Percentiles rank a stretch among this genome's conserved stretches.
These are phyloP conservation scores for Paraphoma chrysanthemicola DNA, from an alignment of 2,329 filamentous ascomycete genomes.

Conservation along the genomic window DNA sequence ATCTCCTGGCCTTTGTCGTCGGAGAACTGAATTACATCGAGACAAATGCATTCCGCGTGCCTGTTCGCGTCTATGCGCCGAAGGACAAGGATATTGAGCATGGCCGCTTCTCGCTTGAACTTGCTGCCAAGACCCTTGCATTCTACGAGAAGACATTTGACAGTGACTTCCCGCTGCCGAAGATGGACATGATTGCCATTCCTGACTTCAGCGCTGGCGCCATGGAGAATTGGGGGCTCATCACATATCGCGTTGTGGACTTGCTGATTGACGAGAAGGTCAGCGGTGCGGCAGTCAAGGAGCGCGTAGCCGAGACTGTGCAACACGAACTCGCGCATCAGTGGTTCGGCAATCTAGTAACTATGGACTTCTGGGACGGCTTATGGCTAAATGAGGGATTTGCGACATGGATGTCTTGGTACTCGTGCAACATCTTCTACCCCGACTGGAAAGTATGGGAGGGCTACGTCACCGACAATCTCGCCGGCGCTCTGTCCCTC, in stretches of 20 bases:
- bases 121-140: slow-evolving; percentile 85
- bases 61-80: slow-evolving; percentile 92
- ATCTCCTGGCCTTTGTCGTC: slow-evolving; percentile 91
- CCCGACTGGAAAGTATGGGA: slow-evolving; percentile 99
- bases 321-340: slow-evolving; percentile 97
- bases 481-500: slow-evolving; percentile 84
- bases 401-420: slow-evolving; percentile 92
- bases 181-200: slow-evolving; percentile 97
- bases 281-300: slow-evolving; percentile 86
- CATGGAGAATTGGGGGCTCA: slow-evolving; percentile 98
- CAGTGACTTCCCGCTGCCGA: slow-evolving; percentile 83
- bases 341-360: slow-evolving; percentile 97
- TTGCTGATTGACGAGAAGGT: slow-evolving; percentile 90
- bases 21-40: slow-evolving; percentile 95
- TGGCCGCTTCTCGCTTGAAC: slow-evolving; percentile 86
- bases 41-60: slow-evolving; percentile 88
- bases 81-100: slow-evolving; percentile 89
- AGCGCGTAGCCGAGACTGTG: slow-evolving; percentile 92
- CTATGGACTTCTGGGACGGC: slow-evolving; percentile 99
- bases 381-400: slow-evolving; percentile 96
- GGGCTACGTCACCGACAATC: slow-evolving; percentile 89
- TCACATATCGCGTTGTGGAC: slow-evolving; percentile 94
- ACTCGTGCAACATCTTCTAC: slow-evolving; percentile 92
- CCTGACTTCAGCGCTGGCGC: slow-evolving; percentile 95
- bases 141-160: slow-evolving; percentile 97